Evolutionary conservation across 2,329 filamentous ascomycete genomes (phyloP).

Genomic region (Cladosporium sp.): DNA sequence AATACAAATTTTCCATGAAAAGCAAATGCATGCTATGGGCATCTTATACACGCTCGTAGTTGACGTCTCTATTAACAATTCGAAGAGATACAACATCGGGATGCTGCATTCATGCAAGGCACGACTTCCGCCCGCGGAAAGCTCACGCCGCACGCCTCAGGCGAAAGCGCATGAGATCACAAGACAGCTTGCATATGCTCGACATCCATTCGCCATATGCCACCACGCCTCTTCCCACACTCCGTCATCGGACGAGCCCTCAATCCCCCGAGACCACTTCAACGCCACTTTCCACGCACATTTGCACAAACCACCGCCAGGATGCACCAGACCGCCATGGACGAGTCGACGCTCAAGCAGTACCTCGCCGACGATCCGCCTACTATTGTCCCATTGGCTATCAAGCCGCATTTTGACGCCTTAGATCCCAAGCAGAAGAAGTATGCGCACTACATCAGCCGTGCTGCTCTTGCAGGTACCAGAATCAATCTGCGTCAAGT

Average conservation of each 20-base stretch:
- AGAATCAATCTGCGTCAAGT: conserved; percentile 51
- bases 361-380: conserved; percentile 91
- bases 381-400: conserved; percentile 78
- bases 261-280: not conserved
- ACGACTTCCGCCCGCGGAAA: conserved; percentile 1
- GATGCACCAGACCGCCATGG: conserved; percentile 33
- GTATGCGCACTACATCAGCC: conserved; percentile 59
- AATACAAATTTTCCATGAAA: no score
- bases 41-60: no score
- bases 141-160: not conserved
- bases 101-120: not conserved
- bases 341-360: conserved; percentile 51
- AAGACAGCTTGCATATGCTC: not conserved
- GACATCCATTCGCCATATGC: conserved; percentile 1
- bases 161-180: not conserved
- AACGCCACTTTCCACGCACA: not conserved
- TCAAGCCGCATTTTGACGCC: conserved; percentile 87
- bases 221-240: not conserved
- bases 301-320: conserved; percentile 1
- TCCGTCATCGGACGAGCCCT: conserved; percentile 8
- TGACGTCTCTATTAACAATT: not conserved
- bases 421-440: conserved; percentile 64
- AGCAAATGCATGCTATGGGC: no score
- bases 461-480: conserved; percentile 46
- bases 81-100: not conserved